Percentiles rank a stretch among this genome's conserved stretches.
These are phyloP conservation scores for Spatholobus suberectus DNA, from an alignment of 306 rosid species.

Conservation along the genomic window DNA sequence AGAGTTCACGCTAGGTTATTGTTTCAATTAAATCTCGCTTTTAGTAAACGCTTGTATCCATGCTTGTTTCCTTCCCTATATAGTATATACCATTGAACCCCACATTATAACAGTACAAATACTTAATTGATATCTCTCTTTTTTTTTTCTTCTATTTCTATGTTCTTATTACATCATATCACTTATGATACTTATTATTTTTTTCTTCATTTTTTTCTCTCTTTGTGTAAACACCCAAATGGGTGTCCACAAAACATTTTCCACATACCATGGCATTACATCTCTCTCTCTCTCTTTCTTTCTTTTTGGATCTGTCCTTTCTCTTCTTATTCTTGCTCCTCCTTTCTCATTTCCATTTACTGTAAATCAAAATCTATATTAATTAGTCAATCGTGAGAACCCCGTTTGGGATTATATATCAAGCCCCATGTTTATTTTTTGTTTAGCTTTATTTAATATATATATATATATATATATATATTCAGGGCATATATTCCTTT, in stretches of 20 bases:
- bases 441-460: neutral
- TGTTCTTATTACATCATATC: neutral
- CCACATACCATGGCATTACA: too few relatives aligned
- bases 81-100: neutral
- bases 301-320: neutral
- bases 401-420: neutral
- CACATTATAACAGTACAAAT: neutral
- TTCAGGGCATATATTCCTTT: neutral
- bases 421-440: neutral
- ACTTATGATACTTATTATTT: neutral
- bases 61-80: neutral
- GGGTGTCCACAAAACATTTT: neutral
- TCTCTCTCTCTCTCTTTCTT: too few relatives aligned
- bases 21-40: neutral
- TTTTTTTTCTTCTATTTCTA: too few relatives aligned
- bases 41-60: neutral
- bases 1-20: neutral
- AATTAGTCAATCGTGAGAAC: neutral
- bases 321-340: neutral
- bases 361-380: neutral
- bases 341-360: neutral
- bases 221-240: too few relatives aligned
- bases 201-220: neutral
- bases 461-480: too few relatives aligned
- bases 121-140: too few relatives aligned